phyloP scores from a whole-genome alignment of 768 basidiomycete species.

The Piloderma croceum region DNA sequence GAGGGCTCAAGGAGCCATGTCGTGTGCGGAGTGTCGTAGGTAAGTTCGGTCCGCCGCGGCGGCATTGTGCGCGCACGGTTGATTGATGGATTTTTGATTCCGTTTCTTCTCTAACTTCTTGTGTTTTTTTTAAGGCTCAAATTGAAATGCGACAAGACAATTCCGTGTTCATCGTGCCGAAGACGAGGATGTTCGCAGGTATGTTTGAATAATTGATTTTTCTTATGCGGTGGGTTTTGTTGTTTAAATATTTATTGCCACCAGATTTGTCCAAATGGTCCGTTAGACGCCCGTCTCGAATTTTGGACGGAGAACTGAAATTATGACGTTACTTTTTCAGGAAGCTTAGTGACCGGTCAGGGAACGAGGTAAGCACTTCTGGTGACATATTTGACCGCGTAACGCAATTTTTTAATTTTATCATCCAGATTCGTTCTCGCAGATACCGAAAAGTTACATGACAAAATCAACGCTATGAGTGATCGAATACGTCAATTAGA shows the following conservation, averaged over 20 bases:
- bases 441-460: slow-evolving; percentile 63
- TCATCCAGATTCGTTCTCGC: slow-evolving; percentile 58
- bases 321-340: slow-evolving; percentile 12
- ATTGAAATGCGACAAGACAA: slow-evolving; percentile 71
- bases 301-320: neutral
- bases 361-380: slow-evolving; percentile 55
- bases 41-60: slow-evolving; percentile 15
- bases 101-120: neutral
- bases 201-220: slow-evolving; percentile 13
- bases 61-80: neutral
- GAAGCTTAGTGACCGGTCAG: slow-evolving; percentile 70
- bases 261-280: slow-evolving; percentile 70
- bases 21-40: slow-evolving; percentile 63
- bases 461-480: slow-evolving; percentile 63
- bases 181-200: slow-evolving; percentile 47
- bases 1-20: slow-evolving; percentile 48
- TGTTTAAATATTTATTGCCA: slow-evolving; percentile 41
- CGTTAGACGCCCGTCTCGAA: neutral
- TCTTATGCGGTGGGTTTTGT: slow-evolving; percentile 2
- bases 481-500: slow-evolving; percentile 69
- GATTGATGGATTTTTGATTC: neutral
- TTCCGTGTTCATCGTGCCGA: slow-evolving; percentile 38
- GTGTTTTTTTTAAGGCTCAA: slow-evolving; percentile 43
- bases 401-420: neutral
- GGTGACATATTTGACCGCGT: neutral